Evolutionary conservation across 179 eudicot species (phyloP).

Genomic region (Patellifolia procumbens): DNA sequence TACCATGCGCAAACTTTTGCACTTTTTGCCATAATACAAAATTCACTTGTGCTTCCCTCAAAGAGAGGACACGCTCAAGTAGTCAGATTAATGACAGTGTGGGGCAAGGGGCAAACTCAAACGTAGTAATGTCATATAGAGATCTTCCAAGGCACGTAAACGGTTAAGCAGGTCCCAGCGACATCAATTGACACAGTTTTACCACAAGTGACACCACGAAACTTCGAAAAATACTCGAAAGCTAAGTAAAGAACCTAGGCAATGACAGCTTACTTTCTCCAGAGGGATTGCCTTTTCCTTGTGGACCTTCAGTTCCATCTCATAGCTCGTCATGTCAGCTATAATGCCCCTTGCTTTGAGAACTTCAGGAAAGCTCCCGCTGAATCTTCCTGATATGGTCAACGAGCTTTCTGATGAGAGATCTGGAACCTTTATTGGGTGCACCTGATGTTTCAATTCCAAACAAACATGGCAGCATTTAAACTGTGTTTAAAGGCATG

Average conservation of each 20-base stretch:
- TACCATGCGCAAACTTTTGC: too few relatives aligned
- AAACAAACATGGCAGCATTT: conserved; percentile 8
- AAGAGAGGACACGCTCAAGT: not conserved
- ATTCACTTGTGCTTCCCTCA: too few relatives aligned
- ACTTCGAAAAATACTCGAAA: not conserved
- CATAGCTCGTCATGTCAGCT: conserved; percentile 54
- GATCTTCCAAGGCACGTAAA: not conserved
- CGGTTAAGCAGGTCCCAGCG: not conserved
- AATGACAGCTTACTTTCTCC: conserved; percentile 54
- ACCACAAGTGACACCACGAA: not conserved
- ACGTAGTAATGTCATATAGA: not conserved
- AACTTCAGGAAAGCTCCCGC: conserved; percentile 69
- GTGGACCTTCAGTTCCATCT: conserved; percentile 60
- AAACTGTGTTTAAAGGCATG: conserved; percentile 14
- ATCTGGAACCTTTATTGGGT: conserved; percentile 69
- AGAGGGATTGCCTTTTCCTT: conserved; percentile 67
- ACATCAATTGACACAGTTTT: not conserved
- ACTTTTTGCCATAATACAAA: too few relatives aligned
- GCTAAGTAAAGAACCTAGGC: not conserved
- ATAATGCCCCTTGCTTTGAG: conserved; percentile 60
- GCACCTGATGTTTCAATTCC: conserved; percentile 44
- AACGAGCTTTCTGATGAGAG: conserved; percentile 73
- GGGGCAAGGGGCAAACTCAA: not conserved
- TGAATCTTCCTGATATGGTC: conserved; percentile 78
- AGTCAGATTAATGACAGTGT: not conserved